phyloP scores from a whole-genome alignment of 2,329 filamentous ascomycete species.

The Lecanoromycetidae sp. region DNA sequence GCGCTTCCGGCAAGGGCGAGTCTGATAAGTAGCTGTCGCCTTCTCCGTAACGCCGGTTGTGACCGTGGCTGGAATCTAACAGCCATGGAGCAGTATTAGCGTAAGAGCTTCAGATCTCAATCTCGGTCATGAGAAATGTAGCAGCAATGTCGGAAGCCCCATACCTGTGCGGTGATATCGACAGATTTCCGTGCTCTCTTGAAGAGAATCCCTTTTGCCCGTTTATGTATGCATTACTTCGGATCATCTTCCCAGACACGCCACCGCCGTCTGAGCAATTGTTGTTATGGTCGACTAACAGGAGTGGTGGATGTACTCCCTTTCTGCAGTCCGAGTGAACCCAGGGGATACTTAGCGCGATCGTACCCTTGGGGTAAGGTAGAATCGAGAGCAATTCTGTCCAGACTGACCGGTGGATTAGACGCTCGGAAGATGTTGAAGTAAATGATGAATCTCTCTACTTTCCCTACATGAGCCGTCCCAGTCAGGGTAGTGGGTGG shows the following conservation, averaged over 20 bases:
- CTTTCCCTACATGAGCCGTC: too few species aligned
- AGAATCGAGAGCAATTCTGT: too few species aligned
- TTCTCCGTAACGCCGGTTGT: conserved; percentile 58
- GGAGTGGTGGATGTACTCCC: not conserved
- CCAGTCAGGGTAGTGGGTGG: too few species aligned
- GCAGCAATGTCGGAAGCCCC: conserved; percentile 20
- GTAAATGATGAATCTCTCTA: too few species aligned
- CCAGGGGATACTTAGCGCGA: not conserved
- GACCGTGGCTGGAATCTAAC: conserved; percentile 76
- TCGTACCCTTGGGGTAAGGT: too few species aligned
- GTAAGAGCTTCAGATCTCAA: too few species aligned
- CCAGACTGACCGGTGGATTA: too few species aligned
- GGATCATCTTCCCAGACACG: conserved; percentile 60
- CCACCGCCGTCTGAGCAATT: not conserved
- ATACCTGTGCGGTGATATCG: conserved; percentile 81
- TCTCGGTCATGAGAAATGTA: conserved; percentile 13
- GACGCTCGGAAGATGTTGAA: too few species aligned
- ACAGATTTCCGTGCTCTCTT: conserved; percentile 58
- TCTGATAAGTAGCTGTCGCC: conserved; percentile 60
- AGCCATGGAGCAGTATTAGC: too few species aligned
- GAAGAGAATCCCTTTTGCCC: conserved; percentile 53
- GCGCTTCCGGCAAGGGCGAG: conserved; percentile 46
- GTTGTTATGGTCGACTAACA: not conserved
- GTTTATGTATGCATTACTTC: conserved; percentile 75
- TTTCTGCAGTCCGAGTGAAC: not conserved